Evolutionary conservation across 2,329 filamentous ascomycete genomes (phyloP), one percentile per base, ranked within the genome.

Genomic region (Curvularia hawaiiensis): DNA sequence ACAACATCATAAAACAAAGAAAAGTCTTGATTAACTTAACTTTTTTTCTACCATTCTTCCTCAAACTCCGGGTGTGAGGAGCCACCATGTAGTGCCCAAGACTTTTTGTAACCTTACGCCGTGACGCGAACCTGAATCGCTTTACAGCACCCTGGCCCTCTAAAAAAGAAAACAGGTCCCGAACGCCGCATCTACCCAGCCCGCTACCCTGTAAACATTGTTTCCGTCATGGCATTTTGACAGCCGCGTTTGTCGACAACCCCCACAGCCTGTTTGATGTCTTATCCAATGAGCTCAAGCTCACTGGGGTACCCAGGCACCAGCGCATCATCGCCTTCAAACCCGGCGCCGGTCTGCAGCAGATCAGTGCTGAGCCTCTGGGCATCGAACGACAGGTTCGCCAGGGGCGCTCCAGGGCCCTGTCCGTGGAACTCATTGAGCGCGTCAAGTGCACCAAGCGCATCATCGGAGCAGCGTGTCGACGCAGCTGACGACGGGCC

Each of bases 401-500:
- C 14, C 22, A 33, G 26, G 45, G 54, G 18, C 28, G 16, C 12
- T 14, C n/a, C 18, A 39, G 18, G 10, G 4, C 45, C 54, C 20
- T 51, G 20, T 16, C 33, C 12, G 4, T 16, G 33, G 14, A 35
- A 16, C 14, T 11, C 20, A 11, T 44, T 11, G 14, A 39, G n/a
- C 5, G n/a, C 33, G 12, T 47, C 38, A 14, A 47, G 18, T 10
- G 14, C 18, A 11, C 38, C 18, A 11, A 39, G n/a, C 5, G 14
- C 33, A 12, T 47, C 35, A 31, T 24, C n/a, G 30, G 38, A 33
- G 26, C 33, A n/a, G 7, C 10, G 88, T 91, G 78, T 99, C 95
- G 65, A 98, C 96, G 11, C 90, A 86, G 59, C 95, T 85, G 4
- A 94, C 98, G 64, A 99, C 79, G 6, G 90, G 91, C 60, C 20